phyloP scores from a whole-genome alignment of 129 eudicot genomes.

The Silybum marianum region DNA sequence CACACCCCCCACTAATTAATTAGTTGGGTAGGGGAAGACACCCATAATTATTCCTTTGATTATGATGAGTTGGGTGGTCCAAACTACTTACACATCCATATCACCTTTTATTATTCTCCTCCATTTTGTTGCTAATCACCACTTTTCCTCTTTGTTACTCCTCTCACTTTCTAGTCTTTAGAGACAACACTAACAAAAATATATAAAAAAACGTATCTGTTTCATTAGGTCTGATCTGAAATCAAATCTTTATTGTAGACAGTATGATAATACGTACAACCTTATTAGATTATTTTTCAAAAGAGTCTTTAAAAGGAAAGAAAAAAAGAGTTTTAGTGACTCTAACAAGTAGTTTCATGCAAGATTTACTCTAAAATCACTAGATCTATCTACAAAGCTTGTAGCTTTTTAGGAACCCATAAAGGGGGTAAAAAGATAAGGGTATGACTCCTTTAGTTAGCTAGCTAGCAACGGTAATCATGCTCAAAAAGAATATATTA shows the following conservation, averaged over 20 bases:
- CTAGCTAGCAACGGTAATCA: constrained; percentile 29
- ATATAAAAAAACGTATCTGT: background rate
- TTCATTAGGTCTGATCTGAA: background rate
- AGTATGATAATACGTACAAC: background rate
- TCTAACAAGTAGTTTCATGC: background rate
- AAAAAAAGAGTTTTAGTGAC: background rate
- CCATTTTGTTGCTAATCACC: constrained; percentile 26
- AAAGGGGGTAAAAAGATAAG: constrained; percentile 24
- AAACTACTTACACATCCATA: constrained; percentile 35
- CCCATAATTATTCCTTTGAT: constrained; percentile 33
- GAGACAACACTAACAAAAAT: background rate
- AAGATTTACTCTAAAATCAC: constrained; percentile 24
- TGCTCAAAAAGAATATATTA: constrained; percentile 26
- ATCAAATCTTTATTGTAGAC: constrained; percentile 8
- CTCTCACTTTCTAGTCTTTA: background rate
- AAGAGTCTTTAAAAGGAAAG: background rate
- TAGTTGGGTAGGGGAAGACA: constrained; percentile 11
- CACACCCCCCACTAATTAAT: background rate
- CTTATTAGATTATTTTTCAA: background rate
- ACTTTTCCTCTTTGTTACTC: constrained; percentile 20
- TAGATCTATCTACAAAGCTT: constrained; percentile 16
- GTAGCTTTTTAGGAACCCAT: constrained; percentile 28
- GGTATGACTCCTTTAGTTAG: constrained; percentile 21
- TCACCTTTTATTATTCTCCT: constrained; percentile 38
- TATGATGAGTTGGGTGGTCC: constrained; percentile 46